Evolutionary conservation across 2,329 filamentous ascomycete species (phyloP), one percentile per base, ranked within the genome.

Genomic region (Mycosphaerella sp.): DNA sequence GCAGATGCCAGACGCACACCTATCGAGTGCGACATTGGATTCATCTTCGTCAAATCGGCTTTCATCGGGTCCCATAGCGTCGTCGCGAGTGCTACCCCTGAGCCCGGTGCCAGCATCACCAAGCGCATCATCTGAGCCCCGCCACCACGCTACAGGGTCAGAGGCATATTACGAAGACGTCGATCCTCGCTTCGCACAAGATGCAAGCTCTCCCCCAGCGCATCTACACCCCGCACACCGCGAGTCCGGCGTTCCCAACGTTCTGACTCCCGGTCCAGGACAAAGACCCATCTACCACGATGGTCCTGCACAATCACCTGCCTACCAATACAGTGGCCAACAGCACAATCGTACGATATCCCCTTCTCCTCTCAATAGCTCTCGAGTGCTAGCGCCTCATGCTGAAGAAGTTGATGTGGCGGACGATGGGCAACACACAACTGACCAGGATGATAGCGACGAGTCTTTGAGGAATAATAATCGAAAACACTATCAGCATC

Each of bases 111-210:
- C 58, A 44, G 60, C 56, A 13, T 66, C 65, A 5, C 63, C 65
- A 10, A 52, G 42, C 27, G 41, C 47, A 36, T 28, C 41, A 43
- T 36, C 36, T 5, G 35, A 30, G 2, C 25, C 17, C 12, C 34
- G 59, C 42, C 65, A 66, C 25, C 56, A 58, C 6, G 66, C 69
- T 34, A 62, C 62, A 18, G 68, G 61, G 44, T 75, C 76, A 14
- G 68, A 74, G 39, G 71, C 79, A 56, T 97, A 97, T 71, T 95
- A 94, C 65, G 93, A 97, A 75, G 91, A 97, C 67, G 82, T 95
- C 10, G 89, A 95, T 59, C 89, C 91, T 40, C 86, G 84, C 50
- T 97, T 96, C 64, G 86, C 82, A 30, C 78, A 81, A 50, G 70
- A 71, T 21, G 52, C 59, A 25, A 51, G 48, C 21, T 41, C 50